Base-by-base conservation (phyloP, 305 asterid genomes). In the Fraxinus xanthoxyloides region DNA sequence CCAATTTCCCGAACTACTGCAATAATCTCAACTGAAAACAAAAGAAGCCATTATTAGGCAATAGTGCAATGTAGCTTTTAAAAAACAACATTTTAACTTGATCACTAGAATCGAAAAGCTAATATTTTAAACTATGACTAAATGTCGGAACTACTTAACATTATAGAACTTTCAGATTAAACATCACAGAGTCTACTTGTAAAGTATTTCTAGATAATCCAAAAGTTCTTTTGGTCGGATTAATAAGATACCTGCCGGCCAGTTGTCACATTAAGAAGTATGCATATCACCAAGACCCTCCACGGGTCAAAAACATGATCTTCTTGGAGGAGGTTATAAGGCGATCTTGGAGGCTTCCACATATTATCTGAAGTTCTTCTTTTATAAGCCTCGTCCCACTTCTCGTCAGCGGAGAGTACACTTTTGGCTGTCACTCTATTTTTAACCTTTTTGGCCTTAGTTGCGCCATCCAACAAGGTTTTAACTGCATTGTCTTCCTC, bases 261-360 rank as follows among this genome's bases (percentile, higher is more conserved):
- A 72, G 91, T 86, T 15, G 97, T 93, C 81, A 75, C 83, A 89
- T 95, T 95, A 75, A 95, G 97, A 85, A 95, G 95, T 91, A 93
- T 92, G 77, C 98, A 95, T 85, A 95, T 95, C 46, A 95, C 90
- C 86, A 95, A 86, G 77, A 95, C 98, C 88, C 97, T 92, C 98
- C 98, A 95, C 59, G 98, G 98, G 93, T 95, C 98, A 83, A 88
- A 91, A 13, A 85, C 85, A 77, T 95, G 98, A 79, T 92, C 91
- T 87, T 95, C 98, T 87, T 95, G 98, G 80, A 95, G 92, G 82
- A 95, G 95, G 85, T 87, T 82, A 67, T 81, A 82, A 61, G 90
- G 95, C 3, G 98, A 92, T 31, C 90, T 88, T 72, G 98, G 98
- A 77, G 98, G 98, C 65, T 10, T 85, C 98, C 98, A 95, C 69